These are phyloP conservation scores for Boletus reticulatus DNA, from an alignment of 768 basidiomycete species.

Conservation along the genomic window DNA sequence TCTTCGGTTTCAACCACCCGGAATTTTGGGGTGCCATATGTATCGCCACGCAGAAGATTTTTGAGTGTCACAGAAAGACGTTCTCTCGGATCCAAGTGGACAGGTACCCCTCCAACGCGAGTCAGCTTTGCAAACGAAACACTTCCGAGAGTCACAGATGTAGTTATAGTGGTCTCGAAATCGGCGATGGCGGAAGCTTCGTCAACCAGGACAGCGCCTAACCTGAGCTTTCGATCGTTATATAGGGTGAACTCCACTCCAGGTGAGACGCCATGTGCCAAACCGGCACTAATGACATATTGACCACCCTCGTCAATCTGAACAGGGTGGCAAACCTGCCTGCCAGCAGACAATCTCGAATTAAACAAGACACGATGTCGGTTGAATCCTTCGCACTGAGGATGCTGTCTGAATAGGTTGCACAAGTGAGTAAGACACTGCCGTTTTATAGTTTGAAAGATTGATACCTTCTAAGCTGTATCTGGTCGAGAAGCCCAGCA, in stretches of 20 bases:
- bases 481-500: conserved; percentile 13
- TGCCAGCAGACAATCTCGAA: conserved; percentile 9
- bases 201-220: conserved; percentile 2
- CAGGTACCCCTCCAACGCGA: background rate
- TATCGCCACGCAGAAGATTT: background rate
- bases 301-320: background rate
- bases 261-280: conserved; percentile 23
- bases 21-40: background rate
- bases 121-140: conserved; percentile 4
- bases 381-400: conserved; percentile 28
- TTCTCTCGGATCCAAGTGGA: background rate
- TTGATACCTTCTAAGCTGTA: conserved; percentile 1
- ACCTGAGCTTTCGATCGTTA: background rate
- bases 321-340: conserved; percentile 6
- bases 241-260: conserved; percentile 23
- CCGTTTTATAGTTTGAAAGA: conserved; percentile 5
- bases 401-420: conserved; percentile 20
- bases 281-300: conserved; percentile 26
- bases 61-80: background rate
- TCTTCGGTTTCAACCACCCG: background rate
- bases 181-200: conserved; percentile 5
- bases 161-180: conserved; percentile 8
- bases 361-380: conserved; percentile 26
- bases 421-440: background rate
- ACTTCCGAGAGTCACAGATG: background rate